Percentiles rank a stretch among this genome's conserved stretches.
Evolutionary conservation across 2,329 filamentous ascomycete genomes (phyloP).

Genomic region (Ophidiomyces ophidiicola): DNA sequence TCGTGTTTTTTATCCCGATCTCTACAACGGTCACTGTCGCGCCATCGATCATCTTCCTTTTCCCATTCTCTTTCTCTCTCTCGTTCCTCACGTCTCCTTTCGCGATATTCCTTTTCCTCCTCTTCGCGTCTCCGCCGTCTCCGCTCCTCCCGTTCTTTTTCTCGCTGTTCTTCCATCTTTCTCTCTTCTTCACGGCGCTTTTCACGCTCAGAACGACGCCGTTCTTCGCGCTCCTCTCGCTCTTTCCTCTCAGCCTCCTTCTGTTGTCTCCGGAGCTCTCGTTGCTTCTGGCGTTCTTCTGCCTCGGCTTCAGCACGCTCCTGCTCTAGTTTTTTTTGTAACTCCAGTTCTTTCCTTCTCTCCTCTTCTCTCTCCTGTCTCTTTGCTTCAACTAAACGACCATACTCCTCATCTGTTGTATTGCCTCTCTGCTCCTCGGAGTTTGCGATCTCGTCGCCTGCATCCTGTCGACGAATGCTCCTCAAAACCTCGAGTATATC

Average conservation of each 20-base stretch:
- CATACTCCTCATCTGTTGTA: slow-evolving; percentile 51
- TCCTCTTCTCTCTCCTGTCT: slow-evolving; percentile 41
- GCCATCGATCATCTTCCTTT: slow-evolving; percentile 4
- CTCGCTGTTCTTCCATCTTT: slow-evolving; percentile 41
- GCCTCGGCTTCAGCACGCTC: slow-evolving; percentile 34
- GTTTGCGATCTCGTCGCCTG: slow-evolving; percentile 45
- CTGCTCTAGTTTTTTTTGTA: slow-evolving; percentile 41
- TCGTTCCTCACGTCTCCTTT: slow-evolving; percentile 21
- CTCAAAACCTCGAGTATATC: slow-evolving; percentile 44
- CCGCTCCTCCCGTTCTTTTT: slow-evolving; percentile 39
- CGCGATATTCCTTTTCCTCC: slow-evolving; percentile 36
- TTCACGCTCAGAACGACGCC: slow-evolving; percentile 38
- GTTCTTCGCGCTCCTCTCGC: slow-evolving; percentile 40
- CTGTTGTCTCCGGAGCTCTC: slow-evolving; percentile 34
- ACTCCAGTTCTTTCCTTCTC: slow-evolving; percentile 38
- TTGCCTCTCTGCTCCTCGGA: slow-evolving; percentile 44
- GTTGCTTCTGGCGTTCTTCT: slow-evolving; percentile 33
- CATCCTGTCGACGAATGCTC: slow-evolving; percentile 45
- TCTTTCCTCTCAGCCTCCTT: slow-evolving; percentile 37
- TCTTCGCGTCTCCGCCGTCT: slow-evolving; percentile 34
- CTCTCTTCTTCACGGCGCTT: slow-evolving; percentile 42
- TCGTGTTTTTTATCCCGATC: slow-evolving; percentile 19
- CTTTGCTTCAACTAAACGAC: slow-evolving; percentile 40
- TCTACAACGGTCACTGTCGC: slow-evolving; percentile 25
- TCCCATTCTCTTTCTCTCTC: slow-evolving; percentile 24